phyloP scores from a whole-genome alignment of 176 grass and related monocot species.

The Aegilops speltoides region DNA sequence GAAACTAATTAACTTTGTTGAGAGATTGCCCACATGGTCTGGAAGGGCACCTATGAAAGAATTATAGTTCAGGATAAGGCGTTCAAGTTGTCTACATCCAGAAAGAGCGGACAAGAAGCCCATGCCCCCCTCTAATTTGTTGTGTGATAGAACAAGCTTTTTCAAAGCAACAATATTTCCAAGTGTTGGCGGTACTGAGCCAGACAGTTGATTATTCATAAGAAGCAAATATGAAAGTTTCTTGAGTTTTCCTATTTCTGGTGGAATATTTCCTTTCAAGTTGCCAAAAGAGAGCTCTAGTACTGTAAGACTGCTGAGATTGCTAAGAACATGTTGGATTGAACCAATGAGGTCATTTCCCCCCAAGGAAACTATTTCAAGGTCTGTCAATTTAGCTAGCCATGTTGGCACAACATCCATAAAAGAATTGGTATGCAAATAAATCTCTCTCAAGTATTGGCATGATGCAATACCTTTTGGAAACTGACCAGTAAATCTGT shows the following conservation, averaged over 20 bases:
- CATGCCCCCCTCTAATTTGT: neutral
- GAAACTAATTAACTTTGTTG: neutral
- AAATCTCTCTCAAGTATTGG: neutral
- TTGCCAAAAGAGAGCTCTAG: neutral
- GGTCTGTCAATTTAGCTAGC: neutral
- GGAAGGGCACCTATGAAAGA: neutral
- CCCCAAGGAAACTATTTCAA: neutral
- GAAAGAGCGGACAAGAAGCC: neutral
- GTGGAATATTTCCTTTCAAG: neutral
- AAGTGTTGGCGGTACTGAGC: neutral
- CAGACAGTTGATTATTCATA: neutral
- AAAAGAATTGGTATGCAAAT: neutral
- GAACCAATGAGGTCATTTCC: neutral
- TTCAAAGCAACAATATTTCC: neutral
- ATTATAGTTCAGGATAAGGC: neutral
- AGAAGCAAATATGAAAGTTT: neutral
- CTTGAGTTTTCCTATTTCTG: neutral
- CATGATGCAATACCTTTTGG: neutral
- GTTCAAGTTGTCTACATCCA: neutral
- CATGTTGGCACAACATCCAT: neutral
- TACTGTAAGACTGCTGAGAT: neutral
- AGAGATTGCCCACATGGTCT: neutral
- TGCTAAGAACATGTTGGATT: neutral
- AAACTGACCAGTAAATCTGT: neutral
- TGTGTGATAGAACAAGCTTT: neutral